These are phyloP conservation scores for Phytophthora litchii DNA, from an alignment of 352 stramenopile genomes.

Conservation along the genomic window DNA sequence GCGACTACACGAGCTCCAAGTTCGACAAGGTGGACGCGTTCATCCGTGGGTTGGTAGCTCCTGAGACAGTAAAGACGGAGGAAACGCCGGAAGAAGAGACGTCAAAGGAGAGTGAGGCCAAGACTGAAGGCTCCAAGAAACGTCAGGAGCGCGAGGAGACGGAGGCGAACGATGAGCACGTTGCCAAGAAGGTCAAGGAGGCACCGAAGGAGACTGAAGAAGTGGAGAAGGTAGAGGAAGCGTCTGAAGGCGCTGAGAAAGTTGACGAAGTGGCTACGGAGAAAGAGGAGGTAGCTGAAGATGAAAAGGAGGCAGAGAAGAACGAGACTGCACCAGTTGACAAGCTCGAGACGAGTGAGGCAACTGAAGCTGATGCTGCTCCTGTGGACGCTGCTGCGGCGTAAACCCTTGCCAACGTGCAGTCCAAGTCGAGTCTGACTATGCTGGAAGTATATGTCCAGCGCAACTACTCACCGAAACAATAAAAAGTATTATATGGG, in stretches of 20 bases:
- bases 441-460: background rate
- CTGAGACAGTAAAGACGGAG: slow-evolving; percentile 15
- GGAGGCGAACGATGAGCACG: slow-evolving; percentile 26
- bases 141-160: slow-evolving; percentile 39
- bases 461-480: slow-evolving; percentile 13
- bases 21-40: slow-evolving; percentile 65
- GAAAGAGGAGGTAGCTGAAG: background rate
- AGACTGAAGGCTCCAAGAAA: slow-evolving; percentile 31
- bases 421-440: background rate
- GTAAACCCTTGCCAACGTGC: slow-evolving; percentile 11
- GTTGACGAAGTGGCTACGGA: background rate
- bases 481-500: slow-evolving; percentile 25
- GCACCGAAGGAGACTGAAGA: slow-evolving; percentile 6
- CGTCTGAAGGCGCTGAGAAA: background rate
- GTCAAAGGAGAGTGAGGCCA: slow-evolving; percentile 1
- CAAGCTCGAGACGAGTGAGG: slow-evolving; percentile 10
- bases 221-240: background rate
- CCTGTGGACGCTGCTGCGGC: slow-evolving; percentile 14
- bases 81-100: slow-evolving; percentile 24
- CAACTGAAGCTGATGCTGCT: slow-evolving; percentile 3
- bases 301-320: background rate
- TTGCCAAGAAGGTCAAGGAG: slow-evolving; percentile 35
- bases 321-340: background rate
- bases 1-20: slow-evolving; percentile 76
- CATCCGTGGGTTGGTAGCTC: slow-evolving; percentile 29